Base-by-base conservation (phyloP, 163 green algal species). In the Chlamydomonas reinhardtii region DNA sequence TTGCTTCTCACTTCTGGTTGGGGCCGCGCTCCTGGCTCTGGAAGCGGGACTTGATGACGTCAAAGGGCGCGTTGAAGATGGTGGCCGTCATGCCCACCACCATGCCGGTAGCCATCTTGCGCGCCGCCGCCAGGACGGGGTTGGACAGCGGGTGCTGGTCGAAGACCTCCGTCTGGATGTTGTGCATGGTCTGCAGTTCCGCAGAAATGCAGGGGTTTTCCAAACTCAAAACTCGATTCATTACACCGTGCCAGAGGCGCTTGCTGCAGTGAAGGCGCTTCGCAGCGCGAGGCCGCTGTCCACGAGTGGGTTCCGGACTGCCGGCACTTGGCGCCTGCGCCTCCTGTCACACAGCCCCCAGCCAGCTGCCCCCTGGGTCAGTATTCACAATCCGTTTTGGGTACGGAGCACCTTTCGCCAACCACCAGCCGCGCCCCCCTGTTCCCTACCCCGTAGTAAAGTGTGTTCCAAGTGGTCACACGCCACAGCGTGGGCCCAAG, bases 1-100 rank as follows among this genome's bases (percentile, higher is more conserved):
- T n/a, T n/a, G n/a, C 12, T 14, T 17, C 48, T 84, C 52, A 85
- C 78, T 77, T 85, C 37, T 76, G 78, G 66, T 85, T 77, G 31
- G 78, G 80, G 4, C 80, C 80, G 52, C 64, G 80, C 70, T 65
- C 19, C 70, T 86, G 80, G 56, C 69, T 79, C 80, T 86, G 80
- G 80, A 86, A 86, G 32, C 80, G 69, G 19, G 39, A 72, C 43
- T 92, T 92, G 8, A 92, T 84, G 12, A 92, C 89, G 35, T 92
- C 89, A 84, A 92, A 92, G 16, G 89, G 89, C 9, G 89, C 85
- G 75, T 92, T 92, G 74, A 86, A 85, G 37, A 84, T 71, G 32
- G 80, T 86, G 22, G 80, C 80, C 0, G 70, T 69, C 70, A 86
- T 79, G 54, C 80, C 80, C 80, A 86, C 80, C 2, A 35, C 56